Percentiles rank a stretch among this genome's conserved stretches.
Evolutionary conservation across 352 stramenopile genomes (phyloP).

Genomic region (Globisporangium megalacanthum): DNA sequence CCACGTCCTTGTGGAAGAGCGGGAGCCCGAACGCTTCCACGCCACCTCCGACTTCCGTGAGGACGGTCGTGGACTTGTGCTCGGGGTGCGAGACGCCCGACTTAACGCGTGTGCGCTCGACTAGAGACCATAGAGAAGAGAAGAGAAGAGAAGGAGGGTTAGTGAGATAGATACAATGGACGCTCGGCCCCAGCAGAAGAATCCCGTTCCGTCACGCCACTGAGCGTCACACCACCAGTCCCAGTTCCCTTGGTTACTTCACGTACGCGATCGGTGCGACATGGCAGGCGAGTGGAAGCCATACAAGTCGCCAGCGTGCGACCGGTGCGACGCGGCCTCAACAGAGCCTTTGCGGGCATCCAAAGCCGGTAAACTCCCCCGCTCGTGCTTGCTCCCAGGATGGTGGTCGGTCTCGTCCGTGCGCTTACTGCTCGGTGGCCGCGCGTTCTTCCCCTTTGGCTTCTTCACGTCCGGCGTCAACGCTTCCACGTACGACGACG

Average conservation of each 20-base stretch:
- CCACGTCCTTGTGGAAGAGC: conserved; percentile 20
- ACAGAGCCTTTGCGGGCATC: neutral
- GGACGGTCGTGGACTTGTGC: conserved; percentile 32
- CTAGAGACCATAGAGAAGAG: neutral
- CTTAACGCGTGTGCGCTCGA: conserved; percentile 12
- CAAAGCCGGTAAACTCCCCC: conserved; percentile 8
- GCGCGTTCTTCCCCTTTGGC: conserved; percentile 6
- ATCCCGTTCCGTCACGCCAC: neutral
- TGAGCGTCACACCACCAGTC: neutral
- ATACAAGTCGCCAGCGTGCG: conserved; percentile 20
- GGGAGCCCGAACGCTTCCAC: conserved; percentile 35
- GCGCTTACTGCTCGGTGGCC: neutral
- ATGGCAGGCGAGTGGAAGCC: conserved; percentile 21
- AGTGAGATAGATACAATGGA: neutral
- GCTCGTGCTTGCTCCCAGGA: neutral
- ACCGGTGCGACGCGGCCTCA: conserved; percentile 8
- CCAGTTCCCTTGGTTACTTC: neutral
- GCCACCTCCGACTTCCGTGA: conserved; percentile 55
- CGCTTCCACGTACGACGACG: conserved; percentile 12
- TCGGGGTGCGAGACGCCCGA: conserved; percentile 19
- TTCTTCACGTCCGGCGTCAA: conserved; percentile 15
- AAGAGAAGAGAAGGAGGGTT: neutral
- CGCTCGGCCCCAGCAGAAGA: neutral
- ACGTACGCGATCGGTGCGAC: conserved; percentile 16
- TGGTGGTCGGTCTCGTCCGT: neutral